Percentiles rank a stretch among this genome's conserved stretches.
Conservation (phyloP, 2,329 filamentous ascomycete genomes). For the Colletotrichum magnum region DNA sequence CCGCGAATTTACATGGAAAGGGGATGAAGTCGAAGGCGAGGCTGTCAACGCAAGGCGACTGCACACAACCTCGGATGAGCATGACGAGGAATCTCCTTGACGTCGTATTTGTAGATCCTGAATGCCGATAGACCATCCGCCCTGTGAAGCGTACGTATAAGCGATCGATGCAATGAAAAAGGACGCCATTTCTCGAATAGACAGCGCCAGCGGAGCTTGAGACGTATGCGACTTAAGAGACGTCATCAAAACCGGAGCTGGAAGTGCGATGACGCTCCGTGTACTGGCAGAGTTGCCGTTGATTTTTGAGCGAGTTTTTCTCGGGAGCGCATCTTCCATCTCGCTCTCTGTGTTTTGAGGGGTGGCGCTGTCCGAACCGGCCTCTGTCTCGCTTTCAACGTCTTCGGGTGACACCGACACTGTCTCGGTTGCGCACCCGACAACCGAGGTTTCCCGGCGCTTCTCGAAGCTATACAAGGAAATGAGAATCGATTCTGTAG, state of each 20-base stretch:
- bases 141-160: slow-evolving; percentile 83
- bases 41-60: slow-evolving; percentile 58
- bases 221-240: slow-evolving; percentile 87
- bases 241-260: slow-evolving; percentile 74
- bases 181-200: slow-evolving; percentile 76
- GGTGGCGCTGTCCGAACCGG: slow-evolving; percentile 25
- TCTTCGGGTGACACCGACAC: not conserved
- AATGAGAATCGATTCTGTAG: slow-evolving; percentile 80
- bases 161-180: slow-evolving; percentile 86
- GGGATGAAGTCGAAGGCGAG: slow-evolving; percentile 40
- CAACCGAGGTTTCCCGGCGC: not conserved
- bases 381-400: slow-evolving; percentile 2
- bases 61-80: slow-evolving; percentile 50
- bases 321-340: not conserved
- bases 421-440: not conserved
- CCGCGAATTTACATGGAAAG: not conserved
- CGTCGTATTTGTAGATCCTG: slow-evolving; percentile 82
- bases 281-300: not conserved
- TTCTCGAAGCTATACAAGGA: slow-evolving; percentile 79
- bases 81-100: slow-evolving; percentile 28
- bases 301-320: not conserved
- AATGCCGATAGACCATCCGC: slow-evolving; percentile 91
- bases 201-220: slow-evolving; percentile 84
- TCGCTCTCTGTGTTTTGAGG: slow-evolving; percentile 28
- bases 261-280: slow-evolving; percentile 36